Conservation (phyloP, 495 filamentous ascomycete genomes). For the Elaphomyces granulatus region DNA sequence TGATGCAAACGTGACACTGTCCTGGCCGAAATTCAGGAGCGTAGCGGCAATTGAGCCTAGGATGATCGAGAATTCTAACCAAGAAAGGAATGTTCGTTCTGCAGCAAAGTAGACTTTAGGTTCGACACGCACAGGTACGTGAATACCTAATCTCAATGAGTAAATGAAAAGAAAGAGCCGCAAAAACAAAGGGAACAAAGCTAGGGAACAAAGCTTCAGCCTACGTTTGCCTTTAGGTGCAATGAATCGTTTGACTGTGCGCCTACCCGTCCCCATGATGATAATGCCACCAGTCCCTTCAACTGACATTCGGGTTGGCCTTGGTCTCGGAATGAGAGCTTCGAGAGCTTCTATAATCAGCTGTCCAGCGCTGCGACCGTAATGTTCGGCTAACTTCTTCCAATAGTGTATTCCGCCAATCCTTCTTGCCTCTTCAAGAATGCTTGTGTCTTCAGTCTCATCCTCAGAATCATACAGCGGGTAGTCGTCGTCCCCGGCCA, state of each 20-base stretch:
- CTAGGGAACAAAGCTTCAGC: too few relatives aligned
- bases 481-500: conserved; percentile 52
- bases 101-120: conserved; percentile 96
- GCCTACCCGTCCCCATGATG: conserved; percentile 36
- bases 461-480: conserved; percentile 88
- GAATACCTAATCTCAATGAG: conserved; percentile 44
- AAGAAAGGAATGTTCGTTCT: conserved; percentile 89
- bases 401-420: conserved; percentile 61
- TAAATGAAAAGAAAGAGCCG: conserved; percentile 1
- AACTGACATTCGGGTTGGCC: conserved; percentile 43
- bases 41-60: conserved; percentile 84
- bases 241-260: conserved; percentile 51
- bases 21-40: conserved; percentile 72
- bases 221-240: conserved; percentile 78
- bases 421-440: conserved; percentile 56
- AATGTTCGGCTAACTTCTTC: conserved; percentile 37
- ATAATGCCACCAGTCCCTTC: conserved; percentile 31
- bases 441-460: conserved; percentile 51
- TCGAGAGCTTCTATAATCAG: conserved; percentile 31
- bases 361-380: conserved; percentile 24
- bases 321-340: conserved; percentile 42
- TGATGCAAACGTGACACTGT: conserved; percentile 42
- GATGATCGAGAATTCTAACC: conserved; percentile 95
- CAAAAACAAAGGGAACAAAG: too few relatives aligned
- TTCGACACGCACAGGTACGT: conserved; percentile 89